Base-by-base conservation (phyloP, 257 asterid genomes). In the Hygrophila difformis region DNA sequence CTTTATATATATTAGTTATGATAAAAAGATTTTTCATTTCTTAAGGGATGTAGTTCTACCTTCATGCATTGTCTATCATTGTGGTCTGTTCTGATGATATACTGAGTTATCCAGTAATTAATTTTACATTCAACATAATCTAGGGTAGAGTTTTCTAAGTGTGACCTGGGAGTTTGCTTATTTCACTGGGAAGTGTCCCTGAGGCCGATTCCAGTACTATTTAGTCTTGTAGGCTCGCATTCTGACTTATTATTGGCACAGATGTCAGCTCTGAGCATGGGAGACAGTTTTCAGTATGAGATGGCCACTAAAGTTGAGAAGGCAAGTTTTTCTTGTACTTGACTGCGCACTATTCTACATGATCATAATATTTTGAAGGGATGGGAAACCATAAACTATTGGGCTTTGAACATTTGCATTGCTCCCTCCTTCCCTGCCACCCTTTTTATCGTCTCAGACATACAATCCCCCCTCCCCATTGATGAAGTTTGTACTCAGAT, bases 261-360 rank as follows among this genome's bases (percentile, higher is more conserved):
- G 97, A 87, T 14, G 49, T 72, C 84, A 45, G 58, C 75, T 62
- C 42, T 89, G 85, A 82, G 94, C 70, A 85, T 89, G 94, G 98
- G 98, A 47, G 84, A 89, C 74, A 74, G 64, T 63, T 69, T 69
- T 34, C 87, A 82, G 58, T 60, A 58, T 58, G 94, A 89, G 69
- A 79, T 85, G 81, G 96, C 96, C 46, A 81, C 87, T 55, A 85
- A 85, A 75, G 94, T 89, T 69, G 94, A 89, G 60, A 78, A 75
- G 62, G 97, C 85, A 69, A 31, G 70, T 56, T 23, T 24, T 49
- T 52, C 49, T 2, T 29, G 41, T 35, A 64, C 42, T 53, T 26
- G 31, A 26, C 8, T 26, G 31, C 8, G 7, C 8, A 26, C 8
- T 5, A 26, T 26, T 26, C 31, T 8, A 26, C 8, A 8, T 26